These are phyloP conservation scores for Chenopodium quinoa DNA, from an alignment of 148 eudicot genomes.

Conservation along the genomic window DNA sequence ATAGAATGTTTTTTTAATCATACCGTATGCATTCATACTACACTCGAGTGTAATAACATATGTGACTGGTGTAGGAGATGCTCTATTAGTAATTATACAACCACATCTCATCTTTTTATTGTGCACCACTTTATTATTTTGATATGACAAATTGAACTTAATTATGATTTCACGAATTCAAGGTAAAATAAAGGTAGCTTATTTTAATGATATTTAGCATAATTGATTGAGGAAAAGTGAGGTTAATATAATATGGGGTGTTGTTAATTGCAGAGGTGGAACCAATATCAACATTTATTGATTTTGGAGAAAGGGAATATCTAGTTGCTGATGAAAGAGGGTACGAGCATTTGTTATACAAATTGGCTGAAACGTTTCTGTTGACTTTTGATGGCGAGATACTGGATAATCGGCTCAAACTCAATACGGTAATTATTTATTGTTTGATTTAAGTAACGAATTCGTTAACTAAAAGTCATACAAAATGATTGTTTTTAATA, in stretches of 20 bases:
- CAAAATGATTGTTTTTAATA: too few relatives aligned
- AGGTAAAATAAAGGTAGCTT: background rate
- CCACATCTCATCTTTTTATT: slow-evolving; percentile 2
- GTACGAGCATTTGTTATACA: slow-evolving; percentile 62
- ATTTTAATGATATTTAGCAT: background rate
- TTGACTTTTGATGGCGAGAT: slow-evolving; percentile 57
- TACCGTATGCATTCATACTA: too few relatives aligned
- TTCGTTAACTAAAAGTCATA: too few relatives aligned
- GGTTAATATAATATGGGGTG: slow-evolving; percentile 10
- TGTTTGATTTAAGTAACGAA: too few relatives aligned
- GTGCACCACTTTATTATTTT: slow-evolving; percentile 2
- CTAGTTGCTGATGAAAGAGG: slow-evolving; percentile 89
- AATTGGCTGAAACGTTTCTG: slow-evolving; percentile 76
- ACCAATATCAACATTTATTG: slow-evolving; percentile 84
- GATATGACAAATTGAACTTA: slow-evolving; percentile 9
- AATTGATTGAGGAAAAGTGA: background rate
- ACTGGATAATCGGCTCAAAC: slow-evolving; percentile 64
- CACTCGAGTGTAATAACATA: too few relatives aligned
- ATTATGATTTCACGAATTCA: background rate
- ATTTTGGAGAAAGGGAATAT: slow-evolving; percentile 80
- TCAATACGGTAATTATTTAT: slow-evolving; percentile 58
- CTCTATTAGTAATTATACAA: background rate
- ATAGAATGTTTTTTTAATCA: too few relatives aligned
- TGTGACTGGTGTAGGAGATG: background rate
- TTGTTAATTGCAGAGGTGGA: slow-evolving; percentile 61